These are phyloP conservation scores for Pisolithus microcarpus DNA, from an alignment of 768 basidiomycete genomes.

Conservation along the genomic window DNA sequence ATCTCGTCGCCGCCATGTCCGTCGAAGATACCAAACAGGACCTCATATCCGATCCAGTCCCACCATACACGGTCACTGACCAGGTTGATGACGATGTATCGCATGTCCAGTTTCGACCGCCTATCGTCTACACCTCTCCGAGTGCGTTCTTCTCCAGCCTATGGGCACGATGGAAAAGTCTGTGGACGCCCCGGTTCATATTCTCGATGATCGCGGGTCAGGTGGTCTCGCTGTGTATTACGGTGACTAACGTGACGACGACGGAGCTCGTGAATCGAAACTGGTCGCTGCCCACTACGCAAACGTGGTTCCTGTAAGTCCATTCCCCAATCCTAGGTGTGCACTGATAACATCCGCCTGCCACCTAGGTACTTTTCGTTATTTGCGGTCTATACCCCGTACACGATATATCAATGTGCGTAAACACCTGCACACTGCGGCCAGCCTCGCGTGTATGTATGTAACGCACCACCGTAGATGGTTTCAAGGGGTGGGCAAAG, in stretches of 20 bases:
- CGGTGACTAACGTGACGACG: conserved; percentile 82
- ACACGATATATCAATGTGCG: conserved; percentile 84
- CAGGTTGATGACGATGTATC: not conserved
- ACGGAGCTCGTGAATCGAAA: conserved; percentile 64
- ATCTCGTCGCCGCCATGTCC: conserved; percentile 5
- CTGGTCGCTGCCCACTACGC: conserved; percentile 74
- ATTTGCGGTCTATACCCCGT: conserved; percentile 73
- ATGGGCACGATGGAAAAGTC: conserved; percentile 55
- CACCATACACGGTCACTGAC: not conserved
- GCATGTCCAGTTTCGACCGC: conserved; percentile 35
- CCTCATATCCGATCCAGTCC: conserved; percentile 9
- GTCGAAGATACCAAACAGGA: conserved; percentile 21
- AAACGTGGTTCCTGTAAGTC: conserved; percentile 76
- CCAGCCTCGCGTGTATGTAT: too few relatives aligned
- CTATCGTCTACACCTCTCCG: conserved; percentile 62
- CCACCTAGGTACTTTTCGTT: conserved; percentile 65
- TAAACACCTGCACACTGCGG: not conserved
- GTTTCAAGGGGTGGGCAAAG: conserved; percentile 76
- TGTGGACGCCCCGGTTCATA: conserved; percentile 73
- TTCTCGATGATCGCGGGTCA: conserved; percentile 72
- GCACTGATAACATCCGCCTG: not conserved
- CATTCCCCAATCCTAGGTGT: not conserved
- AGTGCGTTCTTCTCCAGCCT: conserved; percentile 46
- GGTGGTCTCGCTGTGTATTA: conserved; percentile 80
- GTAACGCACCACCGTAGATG: conserved; percentile 42